Percentiles rank a stretch among this genome's conserved stretches.
Evolutionary conservation across 2,329 filamentous ascomycete species (phyloP).

Genomic region (Clathrospora elynae): DNA sequence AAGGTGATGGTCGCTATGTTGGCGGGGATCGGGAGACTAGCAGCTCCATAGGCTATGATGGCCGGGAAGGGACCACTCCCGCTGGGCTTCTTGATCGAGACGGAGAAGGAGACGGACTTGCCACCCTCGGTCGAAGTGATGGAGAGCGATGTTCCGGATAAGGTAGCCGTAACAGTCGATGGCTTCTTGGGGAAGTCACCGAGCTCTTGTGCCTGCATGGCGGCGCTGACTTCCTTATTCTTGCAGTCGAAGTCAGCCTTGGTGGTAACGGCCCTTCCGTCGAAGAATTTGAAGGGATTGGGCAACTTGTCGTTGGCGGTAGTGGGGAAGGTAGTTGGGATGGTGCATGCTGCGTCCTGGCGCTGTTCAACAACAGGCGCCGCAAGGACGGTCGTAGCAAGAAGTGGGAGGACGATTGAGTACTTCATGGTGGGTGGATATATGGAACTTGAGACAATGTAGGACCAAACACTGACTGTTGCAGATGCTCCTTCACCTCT

Average conservation of each 20-base stretch:
- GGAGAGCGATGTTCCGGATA: conserved; percentile 40
- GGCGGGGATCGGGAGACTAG: conserved; percentile 61
- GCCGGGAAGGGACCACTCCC: conserved; percentile 59
- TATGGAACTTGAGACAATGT: conserved; percentile 11
- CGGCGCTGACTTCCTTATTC: conserved; percentile 45
- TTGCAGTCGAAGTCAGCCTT: conserved; percentile 45
- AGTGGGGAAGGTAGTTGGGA: conserved; percentile 40
- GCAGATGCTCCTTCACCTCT: conserved; percentile 3
- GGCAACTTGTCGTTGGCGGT: conserved; percentile 43
- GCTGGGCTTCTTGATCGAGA: conserved; percentile 47
- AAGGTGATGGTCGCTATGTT: conserved; percentile 64
- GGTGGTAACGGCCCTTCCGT: conserved; percentile 43
- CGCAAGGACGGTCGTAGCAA: conserved; percentile 39
- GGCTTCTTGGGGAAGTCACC: conserved; percentile 47
- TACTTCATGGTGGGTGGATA: conserved; percentile 38
- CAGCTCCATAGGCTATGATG: conserved; percentile 62
- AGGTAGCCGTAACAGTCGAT: conserved; percentile 38
- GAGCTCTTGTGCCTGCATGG: conserved; percentile 47
- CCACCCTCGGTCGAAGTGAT: conserved; percentile 44
- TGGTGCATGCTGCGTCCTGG: conserved; percentile 35
- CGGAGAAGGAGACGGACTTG: conserved; percentile 46
- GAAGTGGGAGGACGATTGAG: conserved; percentile 36
- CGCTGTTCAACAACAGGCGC: conserved; percentile 38
- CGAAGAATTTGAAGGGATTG: conserved; percentile 48
- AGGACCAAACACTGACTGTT: conserved; percentile 11